Conservation (phyloP, 176 grass and related monocot genomes). For the Juncus effusus region DNA sequence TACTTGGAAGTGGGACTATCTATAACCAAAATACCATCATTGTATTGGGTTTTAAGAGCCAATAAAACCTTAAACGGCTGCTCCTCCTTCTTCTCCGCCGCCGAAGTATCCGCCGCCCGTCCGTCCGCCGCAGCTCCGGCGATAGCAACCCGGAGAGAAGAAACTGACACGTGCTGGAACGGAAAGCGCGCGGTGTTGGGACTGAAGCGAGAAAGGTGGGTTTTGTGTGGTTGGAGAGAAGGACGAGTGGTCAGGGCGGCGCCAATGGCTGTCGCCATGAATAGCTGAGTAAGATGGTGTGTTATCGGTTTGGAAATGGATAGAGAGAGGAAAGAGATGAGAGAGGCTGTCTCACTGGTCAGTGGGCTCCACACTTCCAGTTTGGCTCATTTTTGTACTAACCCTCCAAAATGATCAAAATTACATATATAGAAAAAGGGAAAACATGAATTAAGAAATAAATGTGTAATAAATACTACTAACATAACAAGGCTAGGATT, state of each 20-base stretch:
- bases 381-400: too few species aligned
- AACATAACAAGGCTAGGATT: too few species aligned
- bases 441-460: too few species aligned
- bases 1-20: constrained; percentile 53
- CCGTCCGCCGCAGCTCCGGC: constrained; percentile 18
- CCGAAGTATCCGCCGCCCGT: neutral
- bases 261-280: neutral
- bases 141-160: neutral
- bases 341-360: too few species aligned
- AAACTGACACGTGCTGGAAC: neutral
- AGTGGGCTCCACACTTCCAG: too few species aligned
- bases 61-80: constrained; percentile 41
- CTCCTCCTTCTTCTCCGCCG: constrained; percentile 34
- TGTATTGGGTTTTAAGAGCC: constrained; percentile 44
- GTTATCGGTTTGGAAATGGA: too few species aligned
- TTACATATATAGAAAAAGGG: too few species aligned
- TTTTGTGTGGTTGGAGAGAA: neutral
- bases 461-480: too few species aligned
- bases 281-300: too few species aligned
- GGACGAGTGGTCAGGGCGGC: neutral
- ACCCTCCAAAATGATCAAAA: too few species aligned
- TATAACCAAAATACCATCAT: constrained; percentile 70
- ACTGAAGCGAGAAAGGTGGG: neutral
- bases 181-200: neutral
- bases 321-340: too few species aligned